These are phyloP conservation scores for Medicago lupulina DNA, from an alignment of 306 rosid genomes.

Conservation along the genomic window DNA sequence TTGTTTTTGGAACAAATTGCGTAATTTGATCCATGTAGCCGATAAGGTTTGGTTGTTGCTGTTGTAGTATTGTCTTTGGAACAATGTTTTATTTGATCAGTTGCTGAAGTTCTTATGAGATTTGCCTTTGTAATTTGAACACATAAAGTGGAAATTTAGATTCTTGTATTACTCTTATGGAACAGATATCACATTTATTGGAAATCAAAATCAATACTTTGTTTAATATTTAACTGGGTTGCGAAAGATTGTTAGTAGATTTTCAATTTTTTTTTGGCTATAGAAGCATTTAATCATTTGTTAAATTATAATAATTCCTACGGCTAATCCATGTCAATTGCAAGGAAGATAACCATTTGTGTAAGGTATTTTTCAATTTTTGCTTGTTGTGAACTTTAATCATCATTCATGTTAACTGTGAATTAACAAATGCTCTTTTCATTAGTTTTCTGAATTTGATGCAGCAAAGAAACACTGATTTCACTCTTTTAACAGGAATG, in stretches of 20 bases:
- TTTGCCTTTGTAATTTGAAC: slow-evolving; percentile 23
- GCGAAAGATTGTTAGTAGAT: slow-evolving; percentile 2
- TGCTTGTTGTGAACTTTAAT: slow-evolving; percentile 1
- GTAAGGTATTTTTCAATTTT: slow-evolving; percentile 5
- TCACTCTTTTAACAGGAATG: slow-evolving; percentile 45
- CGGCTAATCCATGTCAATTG: slow-evolving; percentile 15
- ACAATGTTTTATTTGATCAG: slow-evolving; percentile 7
- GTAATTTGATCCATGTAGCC: background rate
- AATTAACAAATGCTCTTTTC: slow-evolving; percentile 31
- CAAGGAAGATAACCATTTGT: background rate
- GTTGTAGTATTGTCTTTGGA: background rate
- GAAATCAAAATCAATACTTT: slow-evolving; percentile 13
- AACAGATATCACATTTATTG: background rate
- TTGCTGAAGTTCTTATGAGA: slow-evolving; percentile 24
- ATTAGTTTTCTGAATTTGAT: slow-evolving; percentile 44
- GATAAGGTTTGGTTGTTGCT: too few relatives aligned
- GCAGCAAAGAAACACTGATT: slow-evolving; percentile 46
- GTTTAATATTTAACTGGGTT: slow-evolving; percentile 13
- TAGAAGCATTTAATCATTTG: slow-evolving; percentile 10
- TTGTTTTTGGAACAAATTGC: background rate
- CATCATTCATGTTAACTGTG: slow-evolving; percentile 19
- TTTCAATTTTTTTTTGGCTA: background rate
- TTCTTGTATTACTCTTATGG: slow-evolving; percentile 31
- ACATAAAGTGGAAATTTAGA: slow-evolving; percentile 25
- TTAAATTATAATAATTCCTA: background rate